Conservation (phyloP, 306 rosid genomes). For the Morella rubra region DNA sequence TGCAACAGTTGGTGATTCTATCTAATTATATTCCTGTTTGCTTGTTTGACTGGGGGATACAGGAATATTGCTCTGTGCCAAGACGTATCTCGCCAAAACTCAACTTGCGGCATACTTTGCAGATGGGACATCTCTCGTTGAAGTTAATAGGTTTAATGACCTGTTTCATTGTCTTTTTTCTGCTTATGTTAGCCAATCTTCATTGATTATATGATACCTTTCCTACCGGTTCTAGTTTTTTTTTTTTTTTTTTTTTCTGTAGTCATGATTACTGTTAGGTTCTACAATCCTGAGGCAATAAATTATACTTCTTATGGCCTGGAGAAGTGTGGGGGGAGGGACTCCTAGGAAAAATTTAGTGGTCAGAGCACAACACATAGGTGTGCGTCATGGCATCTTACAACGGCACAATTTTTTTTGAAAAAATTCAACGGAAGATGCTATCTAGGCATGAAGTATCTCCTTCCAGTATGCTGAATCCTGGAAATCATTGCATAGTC, state of each 20-base stretch:
- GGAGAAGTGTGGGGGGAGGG: background rate
- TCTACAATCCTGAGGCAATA: background rate
- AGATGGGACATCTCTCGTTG: conserved; percentile 67
- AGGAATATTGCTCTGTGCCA: conserved; percentile 90
- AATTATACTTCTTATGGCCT: background rate
- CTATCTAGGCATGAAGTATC: background rate
- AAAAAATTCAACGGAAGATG: background rate
- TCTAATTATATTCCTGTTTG: conserved; percentile 24
- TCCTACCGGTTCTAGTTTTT: background rate
- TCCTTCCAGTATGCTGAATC: background rate
- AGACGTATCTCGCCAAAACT: conserved; percentile 71
- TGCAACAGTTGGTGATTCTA: background rate
- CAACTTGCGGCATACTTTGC: conserved; percentile 83
- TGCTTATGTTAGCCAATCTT: background rate
- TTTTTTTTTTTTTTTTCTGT: background rate
- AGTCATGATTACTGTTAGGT: background rate
- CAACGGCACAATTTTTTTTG: background rate
- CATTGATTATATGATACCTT: conserved; percentile 4
- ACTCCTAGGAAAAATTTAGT: background rate
- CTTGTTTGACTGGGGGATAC: conserved; percentile 24
- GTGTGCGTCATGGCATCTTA: background rate
- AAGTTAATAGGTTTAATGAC: conserved; percentile 54
- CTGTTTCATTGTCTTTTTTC: conserved; percentile 7
- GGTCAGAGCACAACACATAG: background rate
- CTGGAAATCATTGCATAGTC: background rate